Base-by-base conservation (phyloP, 2,329 filamentous ascomycete genomes). In the Neopestalotiopsis sp. region DNA sequence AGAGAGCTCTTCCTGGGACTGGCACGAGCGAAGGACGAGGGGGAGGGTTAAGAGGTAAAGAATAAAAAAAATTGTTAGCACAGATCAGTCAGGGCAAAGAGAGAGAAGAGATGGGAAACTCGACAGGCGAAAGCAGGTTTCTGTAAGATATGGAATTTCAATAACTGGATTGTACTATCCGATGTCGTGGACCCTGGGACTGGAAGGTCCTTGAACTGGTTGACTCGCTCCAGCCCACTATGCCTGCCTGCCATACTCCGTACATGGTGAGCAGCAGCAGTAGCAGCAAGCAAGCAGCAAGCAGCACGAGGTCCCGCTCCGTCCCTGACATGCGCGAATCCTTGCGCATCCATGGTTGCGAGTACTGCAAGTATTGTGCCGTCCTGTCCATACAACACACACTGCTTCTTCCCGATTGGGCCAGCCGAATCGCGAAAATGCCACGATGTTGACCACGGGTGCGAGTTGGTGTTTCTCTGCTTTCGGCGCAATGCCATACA, bases 141-240 rank as follows among this genome's bases (percentile, higher is more conserved):
- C 61, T 64, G 38, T 49, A 49, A 28, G 38, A 45, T 64, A 64
- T 64, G 61, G 61, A 49, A 52, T 62, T 49, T 64, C 34, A 42
- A 9, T n/a, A 12, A 45, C 42, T 64, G 61, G 61, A 64, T 64
- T 64, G n/a, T 49, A 24, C 61, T 64, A 64, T 64, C 40, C 38
- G 38, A 64, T 64, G 61, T 40, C 61, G 61, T 49, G 40, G 61
- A 64, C 61, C 61, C 40, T 62, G 34, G 42, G 20, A 52, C 17
- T 20, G 45, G 45, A 45, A 28, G 20, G 42, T 14, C 40, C 32
- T 52, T 52, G 38, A 62, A 62, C 34, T 61, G 32, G 30, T 62
- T 62, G 59, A 20, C 32, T 52, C 45, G 45, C 45, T 40, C 20
- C 32, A 62, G 28, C 32, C 59, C 59, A 62, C 59, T 62, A 14